Evolutionary conservation across 2,329 filamentous ascomycete species (phyloP).

Genomic region (Neofusicoccum sp.): DNA sequence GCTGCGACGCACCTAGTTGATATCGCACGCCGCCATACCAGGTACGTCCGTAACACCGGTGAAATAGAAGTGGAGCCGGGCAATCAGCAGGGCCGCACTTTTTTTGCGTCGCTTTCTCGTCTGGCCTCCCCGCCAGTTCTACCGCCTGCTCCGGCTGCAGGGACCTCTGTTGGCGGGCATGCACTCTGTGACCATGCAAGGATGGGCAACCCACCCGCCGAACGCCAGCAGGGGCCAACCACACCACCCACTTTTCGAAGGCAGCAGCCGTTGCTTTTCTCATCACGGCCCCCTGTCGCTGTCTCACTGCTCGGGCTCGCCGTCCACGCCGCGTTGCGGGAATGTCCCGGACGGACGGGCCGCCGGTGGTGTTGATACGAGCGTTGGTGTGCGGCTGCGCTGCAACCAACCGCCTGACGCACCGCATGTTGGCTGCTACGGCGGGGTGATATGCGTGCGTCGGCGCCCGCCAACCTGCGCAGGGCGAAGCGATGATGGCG

Average conservation of each 20-base stretch:
- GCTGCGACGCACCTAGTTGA: not conserved
- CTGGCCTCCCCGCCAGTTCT: not conserved
- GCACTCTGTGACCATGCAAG: conserved; percentile 27
- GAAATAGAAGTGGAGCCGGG: conserved; percentile 5
- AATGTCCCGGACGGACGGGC: not conserved
- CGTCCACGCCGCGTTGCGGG: not conserved
- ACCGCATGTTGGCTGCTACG: not conserved
- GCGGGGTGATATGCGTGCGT: not conserved
- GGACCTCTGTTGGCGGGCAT: conserved; percentile 11
- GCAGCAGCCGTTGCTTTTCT: conserved; percentile 7
- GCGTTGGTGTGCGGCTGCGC: not conserved
- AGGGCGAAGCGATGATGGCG: not conserved
- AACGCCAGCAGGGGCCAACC: conserved; percentile 7
- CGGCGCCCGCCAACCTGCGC: not conserved
- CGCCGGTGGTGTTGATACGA: conserved; percentile 12
- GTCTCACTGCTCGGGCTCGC: not conserved
- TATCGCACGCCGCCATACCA: not conserved
- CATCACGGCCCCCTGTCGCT: not conserved
- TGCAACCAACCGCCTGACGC: not conserved
- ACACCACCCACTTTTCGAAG: conserved; percentile 13
- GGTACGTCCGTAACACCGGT: conserved; percentile 11
- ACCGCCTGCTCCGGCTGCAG: conserved; percentile 8
- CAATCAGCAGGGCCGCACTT: not conserved
- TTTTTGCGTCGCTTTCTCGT: not conserved
- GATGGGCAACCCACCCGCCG: conserved; percentile 24